Evolutionary conservation across 305 asterid species (phyloP).

Genomic region (Solanum chacoense): DNA sequence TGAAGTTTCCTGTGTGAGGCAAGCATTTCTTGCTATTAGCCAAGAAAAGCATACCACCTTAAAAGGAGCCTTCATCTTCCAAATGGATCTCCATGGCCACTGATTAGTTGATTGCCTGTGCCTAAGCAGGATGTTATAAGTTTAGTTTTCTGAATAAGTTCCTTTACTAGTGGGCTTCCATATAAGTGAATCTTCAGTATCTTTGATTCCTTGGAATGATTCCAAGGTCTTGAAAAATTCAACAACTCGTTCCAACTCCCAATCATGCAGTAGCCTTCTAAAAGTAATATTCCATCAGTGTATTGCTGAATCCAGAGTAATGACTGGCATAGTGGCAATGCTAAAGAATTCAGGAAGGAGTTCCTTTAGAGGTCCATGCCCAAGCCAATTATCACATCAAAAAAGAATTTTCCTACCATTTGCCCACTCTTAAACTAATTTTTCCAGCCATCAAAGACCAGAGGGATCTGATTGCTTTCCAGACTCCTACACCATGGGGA

Average conservation of each 20-base stretch:
- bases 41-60: too few relatives aligned
- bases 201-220: not conserved
- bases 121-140: not conserved
- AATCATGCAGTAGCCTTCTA: not conserved
- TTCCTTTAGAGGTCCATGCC: not conserved
- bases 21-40: too few relatives aligned
- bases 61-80: too few relatives aligned
- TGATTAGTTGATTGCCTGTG: not conserved
- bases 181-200: not conserved
- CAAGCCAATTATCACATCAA: not conserved
- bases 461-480: not conserved
- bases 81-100: too few relatives aligned
- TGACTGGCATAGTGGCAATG: not conserved
- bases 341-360: not conserved
- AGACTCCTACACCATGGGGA: not conserved
- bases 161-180: not conserved
- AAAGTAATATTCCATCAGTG: not conserved
- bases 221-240: not conserved
- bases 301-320: too few relatives aligned
- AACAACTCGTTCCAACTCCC: not conserved
- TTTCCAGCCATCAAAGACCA: not conserved
- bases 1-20: too few relatives aligned
- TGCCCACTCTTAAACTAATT: not conserved
- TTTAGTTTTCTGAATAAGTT: not conserved
- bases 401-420: not conserved